Evolutionary conservation across 257 asterid species (phyloP).

Genomic region (Capsicum chinense): DNA sequence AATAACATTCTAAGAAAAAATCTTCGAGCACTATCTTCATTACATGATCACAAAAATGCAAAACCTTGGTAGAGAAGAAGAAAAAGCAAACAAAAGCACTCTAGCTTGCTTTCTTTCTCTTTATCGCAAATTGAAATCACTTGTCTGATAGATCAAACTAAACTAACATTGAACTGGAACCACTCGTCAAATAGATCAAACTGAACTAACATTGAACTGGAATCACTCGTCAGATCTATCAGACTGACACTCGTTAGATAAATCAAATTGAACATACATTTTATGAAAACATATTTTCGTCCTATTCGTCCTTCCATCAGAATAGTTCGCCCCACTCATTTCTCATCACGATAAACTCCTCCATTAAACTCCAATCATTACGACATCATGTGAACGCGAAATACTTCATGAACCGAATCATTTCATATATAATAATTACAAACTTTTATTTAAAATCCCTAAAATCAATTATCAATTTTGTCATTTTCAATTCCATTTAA

Average conservation of each 20-base stretch:
- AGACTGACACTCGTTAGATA: background rate
- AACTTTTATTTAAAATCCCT: background rate
- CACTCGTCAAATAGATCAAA: background rate
- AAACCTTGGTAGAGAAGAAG: background rate
- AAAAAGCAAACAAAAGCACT: background rate
- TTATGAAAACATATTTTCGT: background rate
- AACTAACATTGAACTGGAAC: background rate
- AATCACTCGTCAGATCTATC: too few species aligned
- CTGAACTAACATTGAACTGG: background rate
- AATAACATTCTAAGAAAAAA: too few species aligned
- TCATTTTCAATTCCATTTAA: constrained; percentile 15
- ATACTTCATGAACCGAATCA: background rate
- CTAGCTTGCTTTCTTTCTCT: background rate
- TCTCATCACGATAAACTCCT: background rate
- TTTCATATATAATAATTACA: background rate
- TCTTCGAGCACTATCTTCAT: too few species aligned
- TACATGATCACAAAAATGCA: background rate
- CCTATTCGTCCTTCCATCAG: background rate
- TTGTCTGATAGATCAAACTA: too few species aligned
- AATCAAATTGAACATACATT: background rate
- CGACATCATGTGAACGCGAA: background rate
- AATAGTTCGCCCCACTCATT: background rate
- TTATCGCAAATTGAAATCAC: too few species aligned
- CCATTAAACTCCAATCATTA: background rate
- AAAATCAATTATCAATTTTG: background rate